phyloP scores from a whole-genome alignment of 495 filamentous ascomycete genomes.

The Hyaloscypha finlandica region DNA sequence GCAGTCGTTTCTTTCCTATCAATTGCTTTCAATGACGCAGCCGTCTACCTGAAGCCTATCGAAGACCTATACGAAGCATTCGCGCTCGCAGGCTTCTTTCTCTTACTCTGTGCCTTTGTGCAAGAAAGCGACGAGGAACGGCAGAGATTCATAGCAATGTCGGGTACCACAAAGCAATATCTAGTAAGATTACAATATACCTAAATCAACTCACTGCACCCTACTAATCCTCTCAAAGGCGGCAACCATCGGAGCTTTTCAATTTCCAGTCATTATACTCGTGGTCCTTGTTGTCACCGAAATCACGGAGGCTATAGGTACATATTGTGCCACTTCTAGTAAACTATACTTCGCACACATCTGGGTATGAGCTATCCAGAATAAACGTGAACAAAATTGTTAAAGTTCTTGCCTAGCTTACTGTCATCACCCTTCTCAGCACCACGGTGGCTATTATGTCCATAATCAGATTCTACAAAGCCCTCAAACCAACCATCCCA shows the following conservation, averaged over 20 bases:
- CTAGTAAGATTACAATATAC: background rate
- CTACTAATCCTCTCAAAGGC: background rate
- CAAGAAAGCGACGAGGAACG: conserved; percentile 74
- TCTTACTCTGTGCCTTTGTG: conserved; percentile 79
- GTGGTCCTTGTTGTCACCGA: conserved; percentile 61
- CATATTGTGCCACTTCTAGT: conserved; percentile 76
- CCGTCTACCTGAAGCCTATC: conserved; percentile 75
- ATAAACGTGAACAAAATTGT: background rate
- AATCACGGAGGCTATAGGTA: conserved; percentile 61
- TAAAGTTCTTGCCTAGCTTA: conserved; percentile 2
- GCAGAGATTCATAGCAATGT: conserved; percentile 72
- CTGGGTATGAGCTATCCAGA: conserved; percentile 47
- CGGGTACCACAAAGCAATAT: conserved; percentile 7
- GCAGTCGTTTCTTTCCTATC: conserved; percentile 74
- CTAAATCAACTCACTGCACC: background rate
- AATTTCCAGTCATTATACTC: conserved; percentile 33
- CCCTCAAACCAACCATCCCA: conserved; percentile 19
- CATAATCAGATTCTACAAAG: conserved; percentile 32
- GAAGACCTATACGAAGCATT: conserved; percentile 89
- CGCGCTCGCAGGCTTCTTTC: conserved; percentile 84
- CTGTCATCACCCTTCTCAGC: conserved; percentile 24
- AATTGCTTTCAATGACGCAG: conserved; percentile 70
- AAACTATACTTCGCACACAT: conserved; percentile 76
- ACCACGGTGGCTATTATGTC: conserved; percentile 29
- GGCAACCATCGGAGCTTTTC: conserved; percentile 29